These are phyloP conservation scores for Tolypocladium guangdongense DNA, from an alignment of 2,329 filamentous ascomycete species.

Conservation along the genomic window DNA sequence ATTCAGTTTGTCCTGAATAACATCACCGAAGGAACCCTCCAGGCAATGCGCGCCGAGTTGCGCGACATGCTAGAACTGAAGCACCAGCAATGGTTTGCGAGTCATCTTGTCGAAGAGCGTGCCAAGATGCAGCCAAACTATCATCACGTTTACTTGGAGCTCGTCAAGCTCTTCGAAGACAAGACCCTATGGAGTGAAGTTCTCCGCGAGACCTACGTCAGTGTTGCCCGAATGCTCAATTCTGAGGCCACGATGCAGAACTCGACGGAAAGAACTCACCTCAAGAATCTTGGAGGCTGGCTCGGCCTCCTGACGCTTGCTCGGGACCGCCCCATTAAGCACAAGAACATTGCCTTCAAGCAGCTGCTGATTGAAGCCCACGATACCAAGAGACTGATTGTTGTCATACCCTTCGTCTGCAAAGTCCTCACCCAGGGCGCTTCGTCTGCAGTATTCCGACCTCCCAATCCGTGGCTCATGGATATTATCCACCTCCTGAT, in stretches of 20 bases:
- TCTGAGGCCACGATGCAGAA: constrained; percentile 79
- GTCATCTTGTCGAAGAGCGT: constrained; percentile 87
- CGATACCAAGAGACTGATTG: constrained; percentile 79
- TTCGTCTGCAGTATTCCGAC: constrained; percentile 78
- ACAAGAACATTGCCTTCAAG: constrained; percentile 95
- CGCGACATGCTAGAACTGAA: constrained; percentile 65
- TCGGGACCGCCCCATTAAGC: constrained; percentile 88
- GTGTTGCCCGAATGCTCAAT: constrained; percentile 78
- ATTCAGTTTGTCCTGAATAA: constrained; percentile 97
- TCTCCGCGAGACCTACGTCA: constrained; percentile 84
- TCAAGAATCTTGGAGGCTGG: constrained; percentile 93
- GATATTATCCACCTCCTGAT: constrained; percentile 86
- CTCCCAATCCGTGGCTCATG: constrained; percentile 96
- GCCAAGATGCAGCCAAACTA: constrained; percentile 97
- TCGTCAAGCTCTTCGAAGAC: constrained; percentile 74
- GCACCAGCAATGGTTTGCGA: constrained; percentile 93
- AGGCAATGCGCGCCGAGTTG: constrained; percentile 73
- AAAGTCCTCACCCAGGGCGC: constrained; percentile 83
- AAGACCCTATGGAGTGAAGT: constrained; percentile 75
- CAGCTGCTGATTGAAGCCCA: constrained; percentile 88
- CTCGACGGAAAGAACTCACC: constrained; percentile 70
- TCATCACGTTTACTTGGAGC: constrained; percentile 82
- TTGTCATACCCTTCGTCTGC: constrained; percentile 96
- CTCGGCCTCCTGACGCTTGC: constrained; percentile 87
- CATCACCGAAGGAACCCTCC: constrained; percentile 79